Evolutionary conservation across 1,284 basidiomycete genomes (phyloP).

Genomic region (Austroboletus niveus): DNA sequence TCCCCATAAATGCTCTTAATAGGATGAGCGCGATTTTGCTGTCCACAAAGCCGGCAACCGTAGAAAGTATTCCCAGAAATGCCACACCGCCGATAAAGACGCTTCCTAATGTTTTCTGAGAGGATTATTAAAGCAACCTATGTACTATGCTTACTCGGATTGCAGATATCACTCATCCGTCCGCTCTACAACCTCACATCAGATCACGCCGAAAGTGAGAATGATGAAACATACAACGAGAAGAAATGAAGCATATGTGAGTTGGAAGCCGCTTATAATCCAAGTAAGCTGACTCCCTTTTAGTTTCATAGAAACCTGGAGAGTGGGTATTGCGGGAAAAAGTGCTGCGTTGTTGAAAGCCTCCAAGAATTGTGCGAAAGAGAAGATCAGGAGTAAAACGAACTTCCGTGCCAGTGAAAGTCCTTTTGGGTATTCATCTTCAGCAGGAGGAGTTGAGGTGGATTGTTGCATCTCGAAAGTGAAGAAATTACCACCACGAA

Average conservation of each 20-base stretch:
- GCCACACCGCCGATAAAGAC: conserved; percentile 33
- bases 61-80: conserved; percentile 38
- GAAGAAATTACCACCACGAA: background rate
- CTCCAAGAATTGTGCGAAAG: conserved; percentile 46
- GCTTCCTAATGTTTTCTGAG: conserved; percentile 15
- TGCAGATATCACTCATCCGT: conserved; percentile 32
- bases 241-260: conserved; percentile 45
- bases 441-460: conserved; percentile 9
- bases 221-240: conserved; percentile 34
- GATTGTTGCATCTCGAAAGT: conserved; percentile 12
- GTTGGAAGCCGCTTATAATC: conserved; percentile 41
- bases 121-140: background rate
- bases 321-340: conserved; percentile 41
- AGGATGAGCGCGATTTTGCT: conserved; percentile 42
- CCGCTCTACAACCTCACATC: conserved; percentile 25
- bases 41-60: conserved; percentile 43
- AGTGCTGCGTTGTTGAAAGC: conserved; percentile 49
- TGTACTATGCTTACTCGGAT: conserved; percentile 20
- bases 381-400: conserved; percentile 41
- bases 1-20: conserved; percentile 43
- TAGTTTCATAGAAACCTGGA: conserved; percentile 42
- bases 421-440: conserved; percentile 15
- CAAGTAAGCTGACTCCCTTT: conserved; percentile 50
- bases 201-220: conserved; percentile 13
- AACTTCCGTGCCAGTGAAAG: conserved; percentile 31